phyloP scores from a whole-genome alignment of 352 stramenopile species.

The Globisporangium ultimum region DNA sequence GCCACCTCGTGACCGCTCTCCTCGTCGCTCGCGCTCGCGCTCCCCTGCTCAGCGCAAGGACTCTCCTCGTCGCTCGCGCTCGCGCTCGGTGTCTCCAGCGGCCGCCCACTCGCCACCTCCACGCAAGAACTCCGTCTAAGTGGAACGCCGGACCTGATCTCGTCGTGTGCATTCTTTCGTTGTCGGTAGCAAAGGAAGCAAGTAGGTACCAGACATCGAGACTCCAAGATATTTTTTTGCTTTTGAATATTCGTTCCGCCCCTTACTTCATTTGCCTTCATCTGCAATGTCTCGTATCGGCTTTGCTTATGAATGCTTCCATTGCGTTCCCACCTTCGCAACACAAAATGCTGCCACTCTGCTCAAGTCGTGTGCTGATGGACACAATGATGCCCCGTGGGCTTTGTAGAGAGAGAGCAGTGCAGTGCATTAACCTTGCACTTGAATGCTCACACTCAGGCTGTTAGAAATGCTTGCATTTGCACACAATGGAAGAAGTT shows the following conservation, averaged over 20 bases:
- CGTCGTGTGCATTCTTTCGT: background rate
- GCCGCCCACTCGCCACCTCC: conserved; percentile 47
- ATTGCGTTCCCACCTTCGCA: no score
- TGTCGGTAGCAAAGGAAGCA: background rate
- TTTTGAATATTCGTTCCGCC: conserved; percentile 2
- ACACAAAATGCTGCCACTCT: no score
- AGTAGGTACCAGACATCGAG: background rate
- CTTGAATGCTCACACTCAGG: no score
- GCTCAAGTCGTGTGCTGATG: no score
- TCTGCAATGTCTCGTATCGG: no score
- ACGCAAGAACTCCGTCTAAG: conserved; percentile 76
- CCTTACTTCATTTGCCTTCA: background rate
- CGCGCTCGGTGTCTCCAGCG: conserved; percentile 53
- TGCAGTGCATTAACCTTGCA: no score
- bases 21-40: conserved; percentile 65
- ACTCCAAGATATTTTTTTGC: conserved; percentile 5
- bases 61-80: conserved; percentile 65
- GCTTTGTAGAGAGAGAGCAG: no score
- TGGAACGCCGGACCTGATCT: background rate
- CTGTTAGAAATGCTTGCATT: no score
- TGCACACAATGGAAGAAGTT: no score
- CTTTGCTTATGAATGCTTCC: no score
- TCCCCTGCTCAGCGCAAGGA: conserved; percentile 61
- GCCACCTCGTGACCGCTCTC: conserved; percentile 51
- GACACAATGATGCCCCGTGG: no score